Percentiles rank a stretch among this genome's conserved stretches.
Conservation (phyloP, 2,329 filamentous ascomycete species). For the Ophiostoma fasciatum region DNA sequence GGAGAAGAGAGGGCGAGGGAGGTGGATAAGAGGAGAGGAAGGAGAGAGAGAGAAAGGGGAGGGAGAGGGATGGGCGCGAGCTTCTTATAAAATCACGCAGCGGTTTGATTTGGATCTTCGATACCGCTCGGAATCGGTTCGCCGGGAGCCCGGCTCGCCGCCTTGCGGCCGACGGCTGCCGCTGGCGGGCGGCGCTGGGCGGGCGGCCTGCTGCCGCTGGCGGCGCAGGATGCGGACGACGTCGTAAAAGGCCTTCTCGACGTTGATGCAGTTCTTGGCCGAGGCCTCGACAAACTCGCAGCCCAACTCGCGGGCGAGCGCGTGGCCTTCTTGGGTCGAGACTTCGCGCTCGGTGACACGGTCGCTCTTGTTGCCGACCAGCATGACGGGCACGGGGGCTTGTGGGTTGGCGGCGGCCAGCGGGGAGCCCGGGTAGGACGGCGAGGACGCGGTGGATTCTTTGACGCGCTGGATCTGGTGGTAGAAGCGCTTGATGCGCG, state of each 20-base stretch:
- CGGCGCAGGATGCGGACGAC: slow-evolving; percentile 82
- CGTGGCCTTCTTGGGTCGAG: slow-evolving; percentile 88
- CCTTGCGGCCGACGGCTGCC: slow-evolving; percentile 10
- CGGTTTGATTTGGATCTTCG: slow-evolving; percentile 10
- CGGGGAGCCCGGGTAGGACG: slow-evolving; percentile 63
- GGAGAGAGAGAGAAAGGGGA: neutral
- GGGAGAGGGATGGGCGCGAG: neutral
- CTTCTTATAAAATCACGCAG: slow-evolving; percentile 13
- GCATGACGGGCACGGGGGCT: slow-evolving; percentile 80
- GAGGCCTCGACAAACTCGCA: slow-evolving; percentile 97
- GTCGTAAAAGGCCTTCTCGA: slow-evolving; percentile 97
- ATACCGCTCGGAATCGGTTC: slow-evolving; percentile 11
- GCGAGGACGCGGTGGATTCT: slow-evolving; percentile 67
- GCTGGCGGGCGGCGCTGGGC: slow-evolving; percentile 11
- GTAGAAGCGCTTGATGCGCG: slow-evolving; percentile 88
- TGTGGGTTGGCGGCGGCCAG: slow-evolving; percentile 44
- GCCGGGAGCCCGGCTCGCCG: slow-evolving; percentile 7
- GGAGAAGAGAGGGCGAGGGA: neutral
- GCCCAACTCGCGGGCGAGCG: slow-evolving; percentile 76
- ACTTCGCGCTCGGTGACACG: slow-evolving; percentile 91
- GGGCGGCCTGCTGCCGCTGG: slow-evolving; percentile 17
- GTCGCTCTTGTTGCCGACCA: slow-evolving; percentile 98
- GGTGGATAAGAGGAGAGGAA: neutral
- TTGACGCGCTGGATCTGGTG: slow-evolving; percentile 96
- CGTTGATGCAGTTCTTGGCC: slow-evolving; percentile 95